Evolutionary conservation across 345 rosid species (phyloP), one percentile per base, ranked within the genome.

Genomic region (Isatis tinctoria): DNA sequence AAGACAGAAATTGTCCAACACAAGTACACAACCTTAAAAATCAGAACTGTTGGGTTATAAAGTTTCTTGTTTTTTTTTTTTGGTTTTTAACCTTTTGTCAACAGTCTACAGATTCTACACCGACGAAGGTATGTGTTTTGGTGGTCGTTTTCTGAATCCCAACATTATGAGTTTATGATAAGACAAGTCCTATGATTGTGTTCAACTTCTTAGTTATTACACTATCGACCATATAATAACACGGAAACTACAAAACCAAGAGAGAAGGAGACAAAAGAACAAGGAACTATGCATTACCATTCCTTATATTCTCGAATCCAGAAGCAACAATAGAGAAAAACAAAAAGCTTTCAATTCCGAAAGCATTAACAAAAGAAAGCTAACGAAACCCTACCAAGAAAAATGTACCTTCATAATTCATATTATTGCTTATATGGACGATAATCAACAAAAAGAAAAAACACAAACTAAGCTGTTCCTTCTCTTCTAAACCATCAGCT

Each of bases 271-370:
- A 32, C 4, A 10, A 52, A 30, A 58, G 26, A 18, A 28, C 0
- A 1, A 20, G 53, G 4, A 72, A 62, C 62, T 72, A 72, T 62
- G 62, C 69, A 72, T 51, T 61, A 51, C 69, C 69, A 62, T 63
- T 52, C 17, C 54, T 39, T 72, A 51, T 62, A 32, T 5, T 22
- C 24, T 6, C 41, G 63, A 71, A 71, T 61, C 49, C 1, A 49
- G 5, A 72, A 72, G 53, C 62, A 72, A 62, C 76, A 53, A 28
- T 51, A 40, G 33, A 51, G 4, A 28, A 43, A 60, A 49, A 51
- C 8, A 41, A 41, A 63, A 41, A 44, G 64, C 75, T n/a, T 64
- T 64, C 18, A 73, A 2, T 73, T 64, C 57, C 63, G 40, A 72
- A 61, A 61, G 60, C 75, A 52, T 49, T 44, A 60, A 13, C 67